Base-by-base conservation (phyloP, 1,139 yeast species). In the Diutina neorugosa region DNA sequence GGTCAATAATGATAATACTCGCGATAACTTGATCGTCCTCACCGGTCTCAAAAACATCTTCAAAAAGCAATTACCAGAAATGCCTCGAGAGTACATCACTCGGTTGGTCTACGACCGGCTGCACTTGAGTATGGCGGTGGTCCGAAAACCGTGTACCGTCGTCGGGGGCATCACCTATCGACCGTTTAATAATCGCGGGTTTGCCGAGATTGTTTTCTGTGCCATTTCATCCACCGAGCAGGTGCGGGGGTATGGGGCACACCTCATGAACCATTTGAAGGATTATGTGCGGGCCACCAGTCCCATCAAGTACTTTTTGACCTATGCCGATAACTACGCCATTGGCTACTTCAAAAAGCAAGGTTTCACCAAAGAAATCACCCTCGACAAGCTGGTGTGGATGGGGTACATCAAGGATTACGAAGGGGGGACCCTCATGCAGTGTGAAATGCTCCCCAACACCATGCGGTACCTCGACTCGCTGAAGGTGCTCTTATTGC, bases 391-490 rank as follows among this genome's bases (percentile, higher is more conserved):
- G 60, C 80, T 83, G 49, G 77, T 85, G 43, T 93, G 99, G 99
- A 89, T 90, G 94, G 99, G 99, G 6, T 93, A 93, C 67, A 93
- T 93, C 64, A 93, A 94, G 68, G 98, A 93, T 72, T 93, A 93
- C 67, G 99, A 93, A 70, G 99, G 99, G 42, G 98, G 98, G 61
- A 94, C 98, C 0, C 73, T 93, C 57, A 93, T 93, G 98, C 98
- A 94, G 68, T 94, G 98, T 65, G 73, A 93, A 1, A 91, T 91
- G 96, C 73, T 93, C 53, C 97, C 98, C 0, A 72, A 81, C 51
- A 83, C 87, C 54, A 60, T 74, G 51, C 78, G 98, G 58, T 93
- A 94, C 66, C 74, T 93, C 51, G 98, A 94, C 65, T 86, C 90
- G 61, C 85, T 86, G 2, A 91, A 91, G 66, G 88, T 93, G 46